A percentile compares a stretch with the other conserved stretches of the same genome.
phyloP scores from a whole-genome alignment of 345 rosid genomes.

The Laguncularia racemosa region DNA sequence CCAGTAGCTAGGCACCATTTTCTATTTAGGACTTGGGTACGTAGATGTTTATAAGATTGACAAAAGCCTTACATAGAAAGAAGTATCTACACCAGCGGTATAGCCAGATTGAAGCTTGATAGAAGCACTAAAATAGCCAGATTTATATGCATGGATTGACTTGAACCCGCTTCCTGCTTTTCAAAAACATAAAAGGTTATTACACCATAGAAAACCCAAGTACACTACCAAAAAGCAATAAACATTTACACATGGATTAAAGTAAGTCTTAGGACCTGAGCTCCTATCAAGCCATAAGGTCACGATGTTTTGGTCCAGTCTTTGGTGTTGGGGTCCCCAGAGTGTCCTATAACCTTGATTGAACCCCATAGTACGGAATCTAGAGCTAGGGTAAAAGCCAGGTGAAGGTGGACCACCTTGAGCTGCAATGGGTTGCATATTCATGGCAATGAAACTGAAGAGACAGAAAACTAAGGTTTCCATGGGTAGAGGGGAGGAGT shows the following conservation, averaged over 20 bases:
- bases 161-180: constrained; percentile 87
- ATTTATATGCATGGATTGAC: constrained; percentile 50
- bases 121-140: constrained; percentile 83
- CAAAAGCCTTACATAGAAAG: constrained; percentile 47
- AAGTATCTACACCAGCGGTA: constrained; percentile 91
- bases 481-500: not conserved
- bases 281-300: constrained; percentile 68
- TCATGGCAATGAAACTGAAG: constrained; percentile 15
- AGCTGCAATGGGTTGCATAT: constrained; percentile 14
- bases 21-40: too few relatives aligned
- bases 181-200: not conserved
- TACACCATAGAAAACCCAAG: not conserved
- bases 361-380: constrained; percentile 35
- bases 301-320: constrained; percentile 41
- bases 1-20: too few relatives aligned
- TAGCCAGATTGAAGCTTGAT: constrained; percentile 84
- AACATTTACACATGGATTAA: not conserved
- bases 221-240: constrained; percentile 2
- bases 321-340: constrained; percentile 92
- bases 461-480: constrained; percentile 7
- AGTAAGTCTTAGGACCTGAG: constrained; percentile 33
- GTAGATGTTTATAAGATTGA: not conserved
- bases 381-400: constrained; percentile 71
- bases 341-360: constrained; percentile 44
- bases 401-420: constrained; percentile 65